Evolutionary conservation across 345 rosid genomes (phyloP).

Genomic region (Clarkia xantiana): DNA sequence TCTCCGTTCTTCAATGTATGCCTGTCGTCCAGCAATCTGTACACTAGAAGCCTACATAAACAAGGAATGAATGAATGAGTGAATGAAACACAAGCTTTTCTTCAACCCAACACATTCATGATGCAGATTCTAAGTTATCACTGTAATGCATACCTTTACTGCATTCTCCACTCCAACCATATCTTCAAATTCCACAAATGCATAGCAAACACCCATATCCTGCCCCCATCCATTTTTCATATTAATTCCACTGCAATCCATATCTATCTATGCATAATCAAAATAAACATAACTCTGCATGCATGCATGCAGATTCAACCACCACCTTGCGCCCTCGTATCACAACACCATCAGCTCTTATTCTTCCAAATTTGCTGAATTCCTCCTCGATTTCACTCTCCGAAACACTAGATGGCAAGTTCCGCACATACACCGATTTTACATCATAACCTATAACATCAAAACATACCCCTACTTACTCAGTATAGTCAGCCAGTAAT

Average conservation of each 20-base stretch:
- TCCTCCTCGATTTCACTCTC: constrained; percentile 60
- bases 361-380: constrained; percentile 47
- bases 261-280: not conserved
- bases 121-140: too few species aligned
- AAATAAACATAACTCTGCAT: not conserved
- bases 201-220: constrained; percentile 66
- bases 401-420: constrained; percentile 34
- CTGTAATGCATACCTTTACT: constrained; percentile 15
- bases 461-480: too few species aligned
- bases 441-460: constrained; percentile 31
- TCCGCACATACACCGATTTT: constrained; percentile 55
- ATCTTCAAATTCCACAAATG: constrained; percentile 67
- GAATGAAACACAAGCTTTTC: not conserved
- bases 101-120: not conserved
- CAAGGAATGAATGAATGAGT: too few species aligned
- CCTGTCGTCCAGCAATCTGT: constrained; percentile 44
- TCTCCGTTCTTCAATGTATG: constrained; percentile 60
- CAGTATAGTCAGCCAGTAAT: too few species aligned
- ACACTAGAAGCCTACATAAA: constrained; percentile 38
- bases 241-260: constrained; percentile 6
- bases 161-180: constrained; percentile 43
- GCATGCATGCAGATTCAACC: too few species aligned
- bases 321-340: constrained; percentile 61
- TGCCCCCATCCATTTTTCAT: constrained; percentile 14
- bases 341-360: constrained; percentile 47